Conservation (phyloP, 2,329 filamentous ascomycete genomes). For the Macrophomina phaseolina region DNA sequence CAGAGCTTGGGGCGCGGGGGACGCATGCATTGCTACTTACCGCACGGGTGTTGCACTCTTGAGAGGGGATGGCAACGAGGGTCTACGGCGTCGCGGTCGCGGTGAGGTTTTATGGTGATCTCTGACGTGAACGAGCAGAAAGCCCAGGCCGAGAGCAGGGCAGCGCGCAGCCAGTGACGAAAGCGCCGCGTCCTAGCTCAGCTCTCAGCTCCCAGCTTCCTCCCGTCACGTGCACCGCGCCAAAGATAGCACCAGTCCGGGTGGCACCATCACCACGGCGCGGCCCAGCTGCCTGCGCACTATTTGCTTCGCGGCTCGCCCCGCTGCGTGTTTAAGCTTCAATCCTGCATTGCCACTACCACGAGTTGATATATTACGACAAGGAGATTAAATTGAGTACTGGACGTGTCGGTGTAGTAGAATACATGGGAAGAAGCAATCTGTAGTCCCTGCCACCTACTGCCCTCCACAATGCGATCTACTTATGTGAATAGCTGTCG, state of each 20-base stretch:
- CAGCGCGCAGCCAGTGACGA: constrained; percentile 26
- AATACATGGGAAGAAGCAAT: constrained; percentile 49
- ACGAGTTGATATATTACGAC: constrained; percentile 16
- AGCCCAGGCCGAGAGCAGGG: constrained; percentile 21
- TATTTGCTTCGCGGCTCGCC: constrained; percentile 9
- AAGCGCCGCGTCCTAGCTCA: constrained; percentile 24
- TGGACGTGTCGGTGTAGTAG: constrained; percentile 39
- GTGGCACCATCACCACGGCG: background rate
- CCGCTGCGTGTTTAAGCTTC: constrained; percentile 19
- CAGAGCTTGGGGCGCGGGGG: background rate
- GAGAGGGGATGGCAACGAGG: constrained; percentile 7
- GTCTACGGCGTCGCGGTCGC: constrained; percentile 2
- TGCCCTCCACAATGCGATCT: constrained; percentile 31
- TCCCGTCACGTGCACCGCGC: constrained; percentile 12
- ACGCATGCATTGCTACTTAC: constrained; percentile 36
- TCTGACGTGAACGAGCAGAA: constrained; percentile 25
- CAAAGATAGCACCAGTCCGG: constrained; percentile 3
- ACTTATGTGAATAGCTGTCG: constrained; percentile 29
- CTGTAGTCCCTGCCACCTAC: constrained; percentile 37
- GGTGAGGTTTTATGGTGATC: constrained; percentile 24
- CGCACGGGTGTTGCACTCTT: constrained; percentile 28
- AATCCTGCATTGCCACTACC: constrained; percentile 21
- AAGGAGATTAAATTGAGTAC: constrained; percentile 46
- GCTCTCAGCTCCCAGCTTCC: constrained; percentile 1
- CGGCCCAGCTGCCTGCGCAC: background rate